Evolutionary conservation across 352 stramenopile genomes (phyloP).

Genomic region (Elongisporangium prolatum): DNA sequence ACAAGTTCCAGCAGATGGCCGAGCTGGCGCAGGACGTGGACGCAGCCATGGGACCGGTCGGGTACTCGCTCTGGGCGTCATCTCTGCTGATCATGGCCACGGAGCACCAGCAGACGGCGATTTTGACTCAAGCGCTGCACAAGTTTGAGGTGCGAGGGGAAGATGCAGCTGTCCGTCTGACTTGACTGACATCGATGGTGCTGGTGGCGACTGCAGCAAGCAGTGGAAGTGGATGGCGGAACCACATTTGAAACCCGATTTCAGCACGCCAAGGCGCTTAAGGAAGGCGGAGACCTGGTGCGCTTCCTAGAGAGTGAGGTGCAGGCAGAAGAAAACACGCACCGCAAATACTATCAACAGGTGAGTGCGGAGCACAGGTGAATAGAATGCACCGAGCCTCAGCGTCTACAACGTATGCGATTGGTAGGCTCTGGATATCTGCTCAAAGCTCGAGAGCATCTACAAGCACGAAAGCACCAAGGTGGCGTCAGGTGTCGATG

Average conservation of each 20-base stretch:
- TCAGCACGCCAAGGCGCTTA: constrained; percentile 73
- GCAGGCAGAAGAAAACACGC: constrained; percentile 9
- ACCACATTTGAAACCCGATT: constrained; percentile 82
- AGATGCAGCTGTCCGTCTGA: neutral
- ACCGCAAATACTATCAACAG: constrained; percentile 18
- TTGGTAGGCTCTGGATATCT: constrained; percentile 18
- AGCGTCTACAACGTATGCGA: neutral
- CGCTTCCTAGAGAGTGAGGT: constrained; percentile 29
- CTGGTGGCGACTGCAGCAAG: constrained; percentile 22
- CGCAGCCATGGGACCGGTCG: constrained; percentile 63
- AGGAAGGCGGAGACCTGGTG: constrained; percentile 65
- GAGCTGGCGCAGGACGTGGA: constrained; percentile 15
- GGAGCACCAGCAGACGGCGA: constrained; percentile 47
- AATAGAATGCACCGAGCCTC: too few species aligned
- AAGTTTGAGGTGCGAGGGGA: constrained; percentile 42
- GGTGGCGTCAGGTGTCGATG: neutral
- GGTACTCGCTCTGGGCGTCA: constrained; percentile 75
- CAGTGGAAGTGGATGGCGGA: constrained; percentile 73
- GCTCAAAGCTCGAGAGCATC: constrained; percentile 29
- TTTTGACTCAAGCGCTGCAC: constrained; percentile 52
- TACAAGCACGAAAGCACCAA: constrained; percentile 23
- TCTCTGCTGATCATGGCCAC: constrained; percentile 73
- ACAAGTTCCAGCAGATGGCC: constrained; percentile 83
- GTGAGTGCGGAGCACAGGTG: constrained; percentile 3
- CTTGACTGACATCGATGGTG: neutral